These are phyloP conservation scores for Metschnikowia peoriensis DNA, from an alignment of 805 yeast species.

Conservation along the genomic window DNA sequence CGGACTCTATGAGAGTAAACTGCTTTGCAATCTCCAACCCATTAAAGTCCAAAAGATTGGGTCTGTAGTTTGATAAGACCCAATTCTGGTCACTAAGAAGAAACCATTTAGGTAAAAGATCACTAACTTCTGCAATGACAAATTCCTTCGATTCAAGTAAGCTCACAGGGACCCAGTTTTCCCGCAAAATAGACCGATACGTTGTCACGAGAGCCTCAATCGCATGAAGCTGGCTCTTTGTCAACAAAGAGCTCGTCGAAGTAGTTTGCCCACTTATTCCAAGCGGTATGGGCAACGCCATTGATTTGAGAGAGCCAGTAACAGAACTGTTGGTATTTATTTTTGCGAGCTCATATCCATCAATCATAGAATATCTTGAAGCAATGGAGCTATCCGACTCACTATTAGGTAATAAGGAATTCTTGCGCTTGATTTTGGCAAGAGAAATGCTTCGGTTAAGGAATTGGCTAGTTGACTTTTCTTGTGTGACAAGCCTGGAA, in stretches of 20 bases:
- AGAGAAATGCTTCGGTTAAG: conserved; percentile 51
- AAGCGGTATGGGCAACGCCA: conserved; percentile 42
- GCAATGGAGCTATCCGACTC: conserved; percentile 24
- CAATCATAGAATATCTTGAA: conserved; percentile 48
- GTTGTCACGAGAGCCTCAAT: conserved; percentile 51
- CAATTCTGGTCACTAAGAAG: conserved; percentile 53
- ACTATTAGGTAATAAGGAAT: conserved; percentile 23
- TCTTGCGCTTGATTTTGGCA: conserved; percentile 35
- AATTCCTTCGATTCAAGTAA: conserved; percentile 31
- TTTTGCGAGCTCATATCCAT: conserved; percentile 55
- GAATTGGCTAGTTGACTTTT: conserved; percentile 39
- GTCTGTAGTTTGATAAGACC: conserved; percentile 54
- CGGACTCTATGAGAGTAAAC: conserved; percentile 68
- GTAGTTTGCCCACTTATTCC: conserved; percentile 44
- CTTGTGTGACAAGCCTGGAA: conserved; percentile 52
- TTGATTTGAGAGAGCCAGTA: conserved; percentile 37
- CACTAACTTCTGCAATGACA: conserved; percentile 30
- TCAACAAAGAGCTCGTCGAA: conserved; percentile 37
- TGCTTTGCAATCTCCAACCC: conserved; percentile 78
- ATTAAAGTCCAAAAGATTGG: conserved; percentile 55
- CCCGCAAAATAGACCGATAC: conserved; percentile 52
- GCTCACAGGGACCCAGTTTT: conserved; percentile 43
- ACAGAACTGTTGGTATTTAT: conserved; percentile 49
- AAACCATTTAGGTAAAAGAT: conserved; percentile 48
- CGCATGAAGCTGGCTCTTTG: conserved; percentile 37